Conservation (phyloP, 2,329 filamentous ascomycete genomes). For the Cercospora brassicicola region DNA sequence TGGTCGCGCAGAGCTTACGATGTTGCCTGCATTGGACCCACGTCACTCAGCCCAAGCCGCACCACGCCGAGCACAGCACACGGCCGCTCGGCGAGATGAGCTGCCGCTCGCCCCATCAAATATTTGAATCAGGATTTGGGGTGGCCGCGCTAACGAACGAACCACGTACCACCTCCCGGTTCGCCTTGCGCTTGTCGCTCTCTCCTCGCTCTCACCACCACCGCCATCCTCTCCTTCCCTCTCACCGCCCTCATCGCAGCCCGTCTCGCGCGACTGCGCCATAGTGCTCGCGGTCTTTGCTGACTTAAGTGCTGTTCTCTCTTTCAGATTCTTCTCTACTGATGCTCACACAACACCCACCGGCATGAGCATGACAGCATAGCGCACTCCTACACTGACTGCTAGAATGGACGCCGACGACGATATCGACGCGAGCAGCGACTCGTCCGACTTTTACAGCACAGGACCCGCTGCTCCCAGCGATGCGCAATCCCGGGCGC, state of each 20-base stretch:
- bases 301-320: slow-evolving; percentile 5
- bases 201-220: not conserved
- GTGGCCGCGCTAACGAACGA: not conserved
- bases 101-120: not conserved
- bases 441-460: slow-evolving; percentile 8
- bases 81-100: not conserved
- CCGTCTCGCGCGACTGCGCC: not conserved
- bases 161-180: not conserved
- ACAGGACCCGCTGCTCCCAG: not conserved
- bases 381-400: slow-evolving; percentile 6
- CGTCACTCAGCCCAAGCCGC: not conserved
- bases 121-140: not conserved
- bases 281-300: slow-evolving; percentile 2
- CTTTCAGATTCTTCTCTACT: not conserved
- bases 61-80: not conserved
- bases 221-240: not conserved
- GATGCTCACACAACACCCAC: not conserved
- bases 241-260: not conserved
- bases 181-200: not conserved
- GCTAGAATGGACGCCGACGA: slow-evolving; percentile 9
- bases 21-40: not conserved
- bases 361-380: not conserved
- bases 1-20: not conserved
- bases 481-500: not conserved
- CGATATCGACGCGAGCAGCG: slow-evolving; percentile 3